A percentile compares a stretch with the other conserved stretches of the same genome.
Conservation (phyloP, 352 stramenopile species). For the Globisporangium echinulatum region DNA sequence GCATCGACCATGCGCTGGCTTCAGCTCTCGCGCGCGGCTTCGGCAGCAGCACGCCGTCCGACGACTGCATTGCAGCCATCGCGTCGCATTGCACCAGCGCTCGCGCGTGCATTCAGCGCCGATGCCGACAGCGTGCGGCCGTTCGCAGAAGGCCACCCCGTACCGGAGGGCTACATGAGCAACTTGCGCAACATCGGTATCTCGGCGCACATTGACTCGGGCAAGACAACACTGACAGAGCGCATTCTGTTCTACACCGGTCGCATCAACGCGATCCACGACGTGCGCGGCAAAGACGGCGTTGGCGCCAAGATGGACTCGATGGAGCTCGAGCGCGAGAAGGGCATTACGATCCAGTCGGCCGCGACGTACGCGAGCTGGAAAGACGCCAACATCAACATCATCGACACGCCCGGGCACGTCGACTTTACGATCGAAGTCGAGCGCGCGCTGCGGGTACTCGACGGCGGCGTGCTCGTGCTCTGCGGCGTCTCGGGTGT, state of each 20-base stretch:
- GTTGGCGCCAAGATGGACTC: slow-evolving; percentile 99
- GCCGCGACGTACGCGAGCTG: slow-evolving; percentile 96
- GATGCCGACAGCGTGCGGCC: slow-evolving; percentile 25
- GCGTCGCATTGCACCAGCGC: slow-evolving; percentile 15
- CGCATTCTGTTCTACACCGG: slow-evolving; percentile 99
- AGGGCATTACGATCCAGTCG: slow-evolving; percentile 99
- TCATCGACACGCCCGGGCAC: slow-evolving; percentile 99
- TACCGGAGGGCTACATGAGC: slow-evolving; percentile 72
- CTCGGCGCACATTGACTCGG: slow-evolving; percentile 96
- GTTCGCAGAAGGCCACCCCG: slow-evolving; percentile 31
- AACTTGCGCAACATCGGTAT: slow-evolving; percentile 94
- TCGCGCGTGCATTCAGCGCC: slow-evolving; percentile 25
- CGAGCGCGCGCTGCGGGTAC: slow-evolving; percentile 95
- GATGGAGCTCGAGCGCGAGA: slow-evolving; percentile 99
- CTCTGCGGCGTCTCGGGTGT: slow-evolving; percentile 91
- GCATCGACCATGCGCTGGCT: slow-evolving; percentile 42
- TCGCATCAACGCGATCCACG: slow-evolving; percentile 95
- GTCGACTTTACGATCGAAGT: slow-evolving; percentile 99
- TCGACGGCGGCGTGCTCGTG: slow-evolving; percentile 96
- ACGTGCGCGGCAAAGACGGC: slow-evolving; percentile 96
- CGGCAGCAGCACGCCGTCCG: slow-evolving; percentile 8
- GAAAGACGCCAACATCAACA: slow-evolving; percentile 98
- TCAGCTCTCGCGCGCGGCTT: slow-evolving; percentile 38
- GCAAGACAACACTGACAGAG: slow-evolving; percentile 99
- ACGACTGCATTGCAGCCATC: slow-evolving; percentile 8